A percentile compares a stretch with the other conserved stretches of the same genome.
phyloP scores from a whole-genome alignment of 2,329 filamentous ascomycete species.

The Penicillium sp. region DNA sequence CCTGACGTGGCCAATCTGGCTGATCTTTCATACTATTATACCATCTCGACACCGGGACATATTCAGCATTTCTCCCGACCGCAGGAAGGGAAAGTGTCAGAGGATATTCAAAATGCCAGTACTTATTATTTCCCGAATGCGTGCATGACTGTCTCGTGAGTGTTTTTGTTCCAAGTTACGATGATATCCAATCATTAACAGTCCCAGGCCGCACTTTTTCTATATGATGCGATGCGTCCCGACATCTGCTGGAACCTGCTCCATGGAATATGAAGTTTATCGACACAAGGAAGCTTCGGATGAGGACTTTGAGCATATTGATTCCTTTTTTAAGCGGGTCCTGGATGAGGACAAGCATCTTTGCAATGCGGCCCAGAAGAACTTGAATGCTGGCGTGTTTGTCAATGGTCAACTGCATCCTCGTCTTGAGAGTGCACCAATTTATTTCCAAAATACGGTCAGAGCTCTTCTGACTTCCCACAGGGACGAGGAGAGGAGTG shows the following conservation, averaged over 20 bases:
- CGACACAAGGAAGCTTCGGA: constrained; percentile 60
- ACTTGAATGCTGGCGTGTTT: constrained; percentile 61
- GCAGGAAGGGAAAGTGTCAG: constrained; percentile 50
- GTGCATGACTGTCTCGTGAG: constrained; percentile 38
- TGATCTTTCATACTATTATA: constrained; percentile 57
- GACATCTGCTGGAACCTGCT: constrained; percentile 49
- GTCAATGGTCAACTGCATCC: constrained; percentile 65
- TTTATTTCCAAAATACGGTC: constrained; percentile 57
- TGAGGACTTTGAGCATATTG: constrained; percentile 58
- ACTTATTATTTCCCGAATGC: constrained; percentile 39
- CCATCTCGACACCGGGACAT: constrained; percentile 49
- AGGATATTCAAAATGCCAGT: constrained; percentile 43
- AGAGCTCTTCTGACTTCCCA: constrained; percentile 51
- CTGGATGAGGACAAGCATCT: constrained; percentile 65
- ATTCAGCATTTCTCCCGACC: constrained; percentile 51
- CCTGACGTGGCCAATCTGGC: constrained; percentile 42
- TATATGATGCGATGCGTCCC: constrained; percentile 65
- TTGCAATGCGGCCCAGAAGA: constrained; percentile 59
- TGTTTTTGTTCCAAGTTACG: neutral
- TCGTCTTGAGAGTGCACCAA: constrained; percentile 57
- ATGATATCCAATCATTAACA: neutral
- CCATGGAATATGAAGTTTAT: constrained; percentile 65
- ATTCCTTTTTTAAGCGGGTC: constrained; percentile 62
- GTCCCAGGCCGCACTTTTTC: constrained; percentile 55
- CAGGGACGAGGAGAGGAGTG: constrained; percentile 45